Evolutionary conservation across 163 green algal species (phyloP), one percentile per base, ranked within the genome.

Genomic region (Scenedesmus sp.): DNA sequence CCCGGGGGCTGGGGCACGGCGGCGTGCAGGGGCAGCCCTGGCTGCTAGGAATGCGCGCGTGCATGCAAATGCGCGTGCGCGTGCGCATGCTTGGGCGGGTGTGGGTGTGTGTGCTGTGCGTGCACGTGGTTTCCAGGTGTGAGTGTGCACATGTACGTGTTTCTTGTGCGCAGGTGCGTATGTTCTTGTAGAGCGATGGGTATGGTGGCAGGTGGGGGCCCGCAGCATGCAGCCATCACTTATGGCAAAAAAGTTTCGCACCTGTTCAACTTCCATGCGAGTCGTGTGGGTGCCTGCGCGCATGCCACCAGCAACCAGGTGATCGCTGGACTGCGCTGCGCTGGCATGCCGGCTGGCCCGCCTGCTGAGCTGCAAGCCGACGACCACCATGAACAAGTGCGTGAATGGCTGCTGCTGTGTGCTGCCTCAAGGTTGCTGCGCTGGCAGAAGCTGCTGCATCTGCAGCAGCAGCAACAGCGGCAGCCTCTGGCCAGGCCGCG

Each of bases 391-490:
- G 12, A 81, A 49, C 72, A 49, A 9, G 3, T 83, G 0, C 20
- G 3, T 16, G 22, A 80, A 26, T 51, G 6, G 51, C 22, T 53
- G 73, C n/a, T 51, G 35, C 24, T 51, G 15, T 33, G 18, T 40
- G 40, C 43, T 44, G 13, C 3, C 1, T 51, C 35, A 46, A 90
- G 73, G 86, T 91, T 35, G 73, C 86, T 40, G 78, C 90, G 4
- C 61, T 85, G 24, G 68, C 53, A 46, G 70, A 80, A 30, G 90
- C 87, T 26, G 83, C 88, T 20, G 83, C 88, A 10, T 73, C 56
- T 42, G 88, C 79, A 78, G 35, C 83, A 56, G 83, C 89, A 24
- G 83, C 89, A 46, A 43, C 79, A 33, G 82, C 83, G 56, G 73
- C 84, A 42, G n/a, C 43, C 73, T 30, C 79, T 9, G 72, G 40